A percentile compares a stretch with the other conserved stretches of the same genome.
These are phyloP conservation scores for Suillus decipiens DNA, from an alignment of 768 basidiomycete genomes.

Conservation along the genomic window DNA sequence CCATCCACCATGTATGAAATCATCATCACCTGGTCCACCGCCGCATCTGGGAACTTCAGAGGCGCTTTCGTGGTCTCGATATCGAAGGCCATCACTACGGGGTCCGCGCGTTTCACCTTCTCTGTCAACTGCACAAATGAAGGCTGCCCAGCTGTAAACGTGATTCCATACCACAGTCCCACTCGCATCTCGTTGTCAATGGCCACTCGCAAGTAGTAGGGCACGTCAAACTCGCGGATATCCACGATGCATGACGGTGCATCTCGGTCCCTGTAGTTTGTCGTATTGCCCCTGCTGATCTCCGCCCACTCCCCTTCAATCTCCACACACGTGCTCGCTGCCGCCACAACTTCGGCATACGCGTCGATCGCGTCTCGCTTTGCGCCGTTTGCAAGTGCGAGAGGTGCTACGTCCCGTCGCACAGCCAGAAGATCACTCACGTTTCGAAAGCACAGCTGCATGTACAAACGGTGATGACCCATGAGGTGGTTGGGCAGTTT, in stretches of 20 bases:
- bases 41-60: slow-evolving; percentile 97
- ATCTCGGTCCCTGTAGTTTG: slow-evolving; percentile 61
- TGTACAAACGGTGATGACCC: slow-evolving; percentile 87
- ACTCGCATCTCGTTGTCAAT: slow-evolving; percentile 98
- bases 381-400: slow-evolving; percentile 87
- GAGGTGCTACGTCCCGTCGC: slow-evolving; percentile 84
- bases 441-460: slow-evolving; percentile 89
- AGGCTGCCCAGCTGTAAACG: slow-evolving; percentile 80
- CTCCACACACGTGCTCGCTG: slow-evolving; percentile 66
- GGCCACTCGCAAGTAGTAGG: slow-evolving; percentile 97
- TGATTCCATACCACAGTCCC: slow-evolving; percentile 95
- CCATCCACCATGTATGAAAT: slow-evolving; percentile 99
- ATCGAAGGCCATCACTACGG: slow-evolving; percentile 98
- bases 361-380: slow-evolving; percentile 96
- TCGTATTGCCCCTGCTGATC: slow-evolving; percentile 40
- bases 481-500: slow-evolving; percentile 95
- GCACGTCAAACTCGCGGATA: slow-evolving; percentile 94
- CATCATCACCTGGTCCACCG: slow-evolving; percentile 99
- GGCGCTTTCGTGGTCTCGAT: slow-evolving; percentile 99
- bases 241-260: slow-evolving; percentile 94
- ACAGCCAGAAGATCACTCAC: slow-evolving; percentile 90
- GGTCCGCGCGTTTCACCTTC: slow-evolving; percentile 97
- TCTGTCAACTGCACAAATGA: slow-evolving; percentile 69
- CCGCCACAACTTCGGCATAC: slow-evolving; percentile 93
- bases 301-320: slow-evolving; percentile 66